Percentiles rank a stretch among this genome's conserved stretches.
Evolutionary conservation across 495 filamentous ascomycete genomes (phyloP).

Genomic region (Parathielavia appendiculata): DNA sequence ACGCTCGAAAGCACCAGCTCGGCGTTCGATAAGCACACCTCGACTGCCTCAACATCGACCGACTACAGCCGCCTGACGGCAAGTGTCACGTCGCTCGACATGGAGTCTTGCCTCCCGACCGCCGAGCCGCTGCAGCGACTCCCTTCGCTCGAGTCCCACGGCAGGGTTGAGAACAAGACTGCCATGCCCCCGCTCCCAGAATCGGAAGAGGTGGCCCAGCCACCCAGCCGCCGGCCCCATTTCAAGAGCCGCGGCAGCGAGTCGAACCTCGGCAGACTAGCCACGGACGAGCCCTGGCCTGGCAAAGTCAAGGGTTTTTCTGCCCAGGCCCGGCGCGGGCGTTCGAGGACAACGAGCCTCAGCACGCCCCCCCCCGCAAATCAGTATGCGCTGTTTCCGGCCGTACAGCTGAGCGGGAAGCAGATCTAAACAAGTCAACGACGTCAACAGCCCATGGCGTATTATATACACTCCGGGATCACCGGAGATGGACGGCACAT

Average conservation of each 20-base stretch:
- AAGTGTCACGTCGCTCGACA: constrained; percentile 41
- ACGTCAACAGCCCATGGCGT: neutral
- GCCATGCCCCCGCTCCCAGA: constrained; percentile 33
- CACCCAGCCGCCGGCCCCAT: constrained; percentile 12
- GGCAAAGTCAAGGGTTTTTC: constrained; percentile 27
- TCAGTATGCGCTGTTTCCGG: constrained; percentile 41
- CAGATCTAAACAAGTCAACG: constrained; percentile 20
- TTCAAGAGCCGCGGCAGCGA: constrained; percentile 31
- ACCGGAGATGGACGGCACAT: neutral
- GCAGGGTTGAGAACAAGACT: constrained; percentile 22
- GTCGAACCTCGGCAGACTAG: constrained; percentile 26
- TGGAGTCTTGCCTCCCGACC: constrained; percentile 25
- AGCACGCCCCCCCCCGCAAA: constrained; percentile 38
- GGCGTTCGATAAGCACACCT: constrained; percentile 41
- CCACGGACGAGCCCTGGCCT: constrained; percentile 21
- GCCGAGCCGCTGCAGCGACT: constrained; percentile 27
- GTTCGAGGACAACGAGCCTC: constrained; percentile 34
- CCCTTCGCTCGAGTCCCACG: constrained; percentile 25
- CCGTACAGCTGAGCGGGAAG: constrained; percentile 22
- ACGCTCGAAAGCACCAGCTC: constrained; percentile 30
- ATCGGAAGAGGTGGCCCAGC: constrained; percentile 22
- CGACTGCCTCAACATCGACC: constrained; percentile 39
- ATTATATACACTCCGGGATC: neutral
- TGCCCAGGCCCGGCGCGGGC: constrained; percentile 24
- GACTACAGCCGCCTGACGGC: constrained; percentile 41